Percentiles rank a stretch among this genome's conserved stretches.
phyloP scores from a whole-genome alignment of 148 eudicot species.

The Chenopodium quinoa region DNA sequence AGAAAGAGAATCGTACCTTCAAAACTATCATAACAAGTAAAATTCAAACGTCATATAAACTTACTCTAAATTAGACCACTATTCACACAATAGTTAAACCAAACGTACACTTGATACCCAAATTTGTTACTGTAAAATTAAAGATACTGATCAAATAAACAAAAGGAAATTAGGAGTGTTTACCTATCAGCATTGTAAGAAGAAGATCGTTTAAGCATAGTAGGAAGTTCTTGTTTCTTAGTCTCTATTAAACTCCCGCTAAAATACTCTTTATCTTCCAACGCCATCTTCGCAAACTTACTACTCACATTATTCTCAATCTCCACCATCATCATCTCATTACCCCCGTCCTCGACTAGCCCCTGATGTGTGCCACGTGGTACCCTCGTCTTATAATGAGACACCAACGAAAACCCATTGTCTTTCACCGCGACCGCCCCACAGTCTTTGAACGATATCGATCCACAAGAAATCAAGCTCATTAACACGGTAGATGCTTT shows the following conservation, averaged over 20 bases:
- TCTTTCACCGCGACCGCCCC: slow-evolving; percentile 49
- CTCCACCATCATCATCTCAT: slow-evolving; percentile 21
- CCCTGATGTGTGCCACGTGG: slow-evolving; percentile 60
- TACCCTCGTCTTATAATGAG: slow-evolving; percentile 51
- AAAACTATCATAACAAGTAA: neutral
- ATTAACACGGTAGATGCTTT: slow-evolving; percentile 72
- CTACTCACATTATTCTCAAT: slow-evolving; percentile 29
- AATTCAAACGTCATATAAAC: neutral
- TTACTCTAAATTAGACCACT: neutral
- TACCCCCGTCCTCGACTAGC: slow-evolving; percentile 38
- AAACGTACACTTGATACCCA: slow-evolving; percentile 16
- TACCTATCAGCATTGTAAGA: slow-evolving; percentile 49
- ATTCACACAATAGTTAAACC: neutral
- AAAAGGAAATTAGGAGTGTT: neutral
- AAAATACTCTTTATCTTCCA: slow-evolving; percentile 52
- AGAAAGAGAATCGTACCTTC: slow-evolving; percentile 21
- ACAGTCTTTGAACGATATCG: slow-evolving; percentile 70
- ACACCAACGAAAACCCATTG: slow-evolving; percentile 53
- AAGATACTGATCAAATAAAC: neutral
- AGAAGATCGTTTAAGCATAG: slow-evolving; percentile 31
- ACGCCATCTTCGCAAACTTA: slow-evolving; percentile 32
- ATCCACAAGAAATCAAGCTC: slow-evolving; percentile 82
- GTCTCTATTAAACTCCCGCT: slow-evolving; percentile 43
- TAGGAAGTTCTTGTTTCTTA: slow-evolving; percentile 23
- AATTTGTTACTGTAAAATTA: neutral